A percentile compares a stretch with the other conserved stretches of the same genome.
These are phyloP conservation scores for Periconia sp. DNA, from an alignment of 2,329 filamentous ascomycete genomes.

Conservation along the genomic window DNA sequence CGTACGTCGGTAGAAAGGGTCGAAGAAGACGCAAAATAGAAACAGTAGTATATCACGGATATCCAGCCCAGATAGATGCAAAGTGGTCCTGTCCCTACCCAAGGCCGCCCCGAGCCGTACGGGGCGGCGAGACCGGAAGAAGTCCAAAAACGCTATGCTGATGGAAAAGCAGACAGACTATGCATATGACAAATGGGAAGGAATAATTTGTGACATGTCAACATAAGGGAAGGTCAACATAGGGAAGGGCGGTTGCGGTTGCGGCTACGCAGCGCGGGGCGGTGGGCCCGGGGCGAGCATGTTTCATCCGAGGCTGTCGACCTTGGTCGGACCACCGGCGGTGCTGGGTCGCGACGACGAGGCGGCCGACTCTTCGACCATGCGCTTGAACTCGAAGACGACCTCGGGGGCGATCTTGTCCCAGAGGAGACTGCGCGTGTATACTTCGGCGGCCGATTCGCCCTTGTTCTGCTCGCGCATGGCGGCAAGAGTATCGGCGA, in stretches of 20 bases:
- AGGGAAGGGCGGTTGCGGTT: slow-evolving; percentile 18
- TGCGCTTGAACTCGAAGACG: slow-evolving; percentile 87
- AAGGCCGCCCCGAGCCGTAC: slow-evolving; percentile 11
- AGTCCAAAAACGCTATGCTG: slow-evolving; percentile 38
- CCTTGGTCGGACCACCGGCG: slow-evolving; percentile 32
- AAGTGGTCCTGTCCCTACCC: slow-evolving; percentile 29
- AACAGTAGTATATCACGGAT: slow-evolving; percentile 11
- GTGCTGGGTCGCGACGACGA: slow-evolving; percentile 37
- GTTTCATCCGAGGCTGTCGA: slow-evolving; percentile 30
- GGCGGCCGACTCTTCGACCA: slow-evolving; percentile 73
- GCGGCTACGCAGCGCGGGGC: too few species aligned
- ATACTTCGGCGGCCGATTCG: slow-evolving; percentile 77
- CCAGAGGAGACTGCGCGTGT: slow-evolving; percentile 90
- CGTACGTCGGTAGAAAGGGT: too few species aligned
- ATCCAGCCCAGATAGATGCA: slow-evolving; percentile 40
- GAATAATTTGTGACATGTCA: neutral
- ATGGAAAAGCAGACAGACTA: slow-evolving; percentile 16
- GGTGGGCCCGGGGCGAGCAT: neutral
- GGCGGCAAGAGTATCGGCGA: slow-evolving; percentile 76
- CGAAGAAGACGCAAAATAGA: neutral
- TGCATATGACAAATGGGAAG: slow-evolving; percentile 29
- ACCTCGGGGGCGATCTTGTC: slow-evolving; percentile 92
- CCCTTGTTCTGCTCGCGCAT: slow-evolving; percentile 75
- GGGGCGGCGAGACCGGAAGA: slow-evolving; percentile 20
- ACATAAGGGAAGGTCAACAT: slow-evolving; percentile 11